A percentile compares a stretch with the other conserved stretches of the same genome.
Evolutionary conservation across 768 basidiomycete genomes (phyloP).

Genomic region (Lactifluus pinguis): DNA sequence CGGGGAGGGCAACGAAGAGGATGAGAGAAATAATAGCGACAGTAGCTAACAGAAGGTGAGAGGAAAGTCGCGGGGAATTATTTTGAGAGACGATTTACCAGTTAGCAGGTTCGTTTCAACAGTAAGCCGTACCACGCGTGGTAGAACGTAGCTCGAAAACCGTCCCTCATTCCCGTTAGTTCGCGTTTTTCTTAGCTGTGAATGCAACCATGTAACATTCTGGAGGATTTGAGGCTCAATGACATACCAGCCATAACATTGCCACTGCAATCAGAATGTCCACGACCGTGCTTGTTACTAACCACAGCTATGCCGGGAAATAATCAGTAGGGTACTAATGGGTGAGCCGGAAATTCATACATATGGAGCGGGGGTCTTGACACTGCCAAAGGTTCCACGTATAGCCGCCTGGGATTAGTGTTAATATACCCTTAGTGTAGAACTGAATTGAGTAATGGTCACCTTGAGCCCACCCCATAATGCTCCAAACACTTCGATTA

Average conservation of each 20-base stretch:
- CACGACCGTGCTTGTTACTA: neutral
- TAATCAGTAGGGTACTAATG: neutral
- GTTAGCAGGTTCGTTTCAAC: slow-evolving; percentile 23
- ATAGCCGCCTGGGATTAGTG: neutral
- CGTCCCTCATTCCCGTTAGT: neutral
- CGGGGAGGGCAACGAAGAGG: slow-evolving; percentile 10
- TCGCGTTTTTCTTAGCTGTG: neutral
- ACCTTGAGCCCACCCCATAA: slow-evolving; percentile 9
- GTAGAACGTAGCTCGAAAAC: slow-evolving; percentile 8
- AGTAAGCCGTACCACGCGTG: slow-evolving; percentile 22
- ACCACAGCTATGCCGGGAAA: neutral
- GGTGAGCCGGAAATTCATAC: neutral
- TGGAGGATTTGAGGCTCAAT: neutral
- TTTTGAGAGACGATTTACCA: neutral
- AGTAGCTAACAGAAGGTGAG: neutral
- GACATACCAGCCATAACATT: slow-evolving; percentile 8
- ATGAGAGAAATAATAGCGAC: slow-evolving; percentile 8
- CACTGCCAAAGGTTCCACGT: neutral
- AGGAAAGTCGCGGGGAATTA: neutral
- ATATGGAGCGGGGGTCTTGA: neutral
- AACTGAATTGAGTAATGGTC: neutral
- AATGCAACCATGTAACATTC: neutral
- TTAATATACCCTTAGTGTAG: neutral
- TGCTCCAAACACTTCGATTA: neutral
- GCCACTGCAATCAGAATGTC: slow-evolving; percentile 10